Percentiles rank a stretch among this genome's conserved stretches.
Evolutionary conservation across 1,284 basidiomycete genomes (phyloP).

Genomic region (Leccinum variabile): DNA sequence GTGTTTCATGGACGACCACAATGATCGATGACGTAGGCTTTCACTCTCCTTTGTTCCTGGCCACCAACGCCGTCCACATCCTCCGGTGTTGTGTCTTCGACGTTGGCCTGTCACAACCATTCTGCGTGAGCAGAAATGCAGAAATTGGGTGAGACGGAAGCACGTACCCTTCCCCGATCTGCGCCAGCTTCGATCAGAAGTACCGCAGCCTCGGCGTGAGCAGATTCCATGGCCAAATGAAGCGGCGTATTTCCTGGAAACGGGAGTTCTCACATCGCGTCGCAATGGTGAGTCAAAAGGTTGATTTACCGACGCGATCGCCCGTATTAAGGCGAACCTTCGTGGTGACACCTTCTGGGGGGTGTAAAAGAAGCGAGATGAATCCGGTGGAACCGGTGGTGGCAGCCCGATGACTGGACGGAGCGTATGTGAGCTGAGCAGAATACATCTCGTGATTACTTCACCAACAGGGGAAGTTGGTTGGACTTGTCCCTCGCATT

Average conservation of each 20-base stretch:
- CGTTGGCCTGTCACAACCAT: constrained; percentile 58
- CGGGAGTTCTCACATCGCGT: background rate
- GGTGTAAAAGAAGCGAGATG: constrained; percentile 75
- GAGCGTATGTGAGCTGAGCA: constrained; percentile 7
- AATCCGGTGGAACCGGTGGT: constrained; percentile 90
- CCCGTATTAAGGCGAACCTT: constrained; percentile 86
- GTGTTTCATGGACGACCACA: constrained; percentile 49
- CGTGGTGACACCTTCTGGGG: constrained; percentile 61
- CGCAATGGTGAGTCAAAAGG: background rate
- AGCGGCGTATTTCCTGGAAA: constrained; percentile 86
- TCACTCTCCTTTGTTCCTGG: constrained; percentile 73
- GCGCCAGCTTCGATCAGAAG: constrained; percentile 90
- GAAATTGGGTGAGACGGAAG: background rate
- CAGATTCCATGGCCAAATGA: constrained; percentile 95
- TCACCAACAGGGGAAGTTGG: constrained; percentile 80
- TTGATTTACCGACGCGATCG: constrained; percentile 73
- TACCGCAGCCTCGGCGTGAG: constrained; percentile 87
- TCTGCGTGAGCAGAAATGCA: constrained; percentile 15
- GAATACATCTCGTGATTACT: background rate
- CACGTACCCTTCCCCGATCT: constrained; percentile 78
- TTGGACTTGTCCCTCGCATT: constrained; percentile 90
- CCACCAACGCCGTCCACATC: constrained; percentile 79
- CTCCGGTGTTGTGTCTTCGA: constrained; percentile 82
- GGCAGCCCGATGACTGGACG: constrained; percentile 83
- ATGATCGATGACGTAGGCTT: constrained; percentile 68